A percentile compares a stretch with the other conserved stretches of the same genome.
Conservation (phyloP, 2,329 filamentous ascomycete species). For the Fusarium penzigii region DNA sequence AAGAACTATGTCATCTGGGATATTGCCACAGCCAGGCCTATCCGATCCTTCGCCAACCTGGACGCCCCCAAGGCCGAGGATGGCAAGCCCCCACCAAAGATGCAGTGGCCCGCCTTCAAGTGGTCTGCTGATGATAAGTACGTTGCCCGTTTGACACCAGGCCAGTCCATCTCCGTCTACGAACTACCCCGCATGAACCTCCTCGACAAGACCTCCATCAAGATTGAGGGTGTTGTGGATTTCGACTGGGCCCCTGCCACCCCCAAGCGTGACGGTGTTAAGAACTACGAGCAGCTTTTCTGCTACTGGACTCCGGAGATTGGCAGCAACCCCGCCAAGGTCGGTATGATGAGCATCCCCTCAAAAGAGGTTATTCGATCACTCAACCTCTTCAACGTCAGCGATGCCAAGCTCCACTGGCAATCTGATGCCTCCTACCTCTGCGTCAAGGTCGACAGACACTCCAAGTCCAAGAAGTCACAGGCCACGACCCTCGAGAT, state of each 20-base stretch:
- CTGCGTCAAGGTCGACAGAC: conserved; percentile 97
- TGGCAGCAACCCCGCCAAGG: conserved; percentile 95
- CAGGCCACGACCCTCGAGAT: conserved; percentile 97
- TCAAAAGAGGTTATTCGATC: conserved; percentile 93
- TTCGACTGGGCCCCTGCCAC: conserved; percentile 96
- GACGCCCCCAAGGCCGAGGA: conserved; percentile 66
- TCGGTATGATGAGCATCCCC: conserved; percentile 93
- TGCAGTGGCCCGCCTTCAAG: conserved; percentile 98
- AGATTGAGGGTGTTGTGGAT: conserved; percentile 95
- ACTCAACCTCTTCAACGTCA: conserved; percentile 96
- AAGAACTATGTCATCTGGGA: conserved; percentile 99
- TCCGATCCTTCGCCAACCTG: conserved; percentile 91
- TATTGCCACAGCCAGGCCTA: conserved; percentile 81
- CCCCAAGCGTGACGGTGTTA: conserved; percentile 79
- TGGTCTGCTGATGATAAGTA: conserved; percentile 99
- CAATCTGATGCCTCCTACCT: conserved; percentile 92
- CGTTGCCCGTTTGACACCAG: conserved; percentile 86
- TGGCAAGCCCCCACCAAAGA: conserved; percentile 74
- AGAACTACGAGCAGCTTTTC: conserved; percentile 92
- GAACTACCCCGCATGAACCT: conserved; percentile 87
- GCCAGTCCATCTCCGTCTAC: conserved; percentile 87
- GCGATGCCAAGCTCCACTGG: conserved; percentile 98
- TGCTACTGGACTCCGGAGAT: conserved; percentile 99
- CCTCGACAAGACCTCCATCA: conserved; percentile 87
- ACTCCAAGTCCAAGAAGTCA: conserved; percentile 99